These are phyloP conservation scores for Dryas drummondii DNA, from an alignment of 306 rosid species.

Conservation along the genomic window DNA sequence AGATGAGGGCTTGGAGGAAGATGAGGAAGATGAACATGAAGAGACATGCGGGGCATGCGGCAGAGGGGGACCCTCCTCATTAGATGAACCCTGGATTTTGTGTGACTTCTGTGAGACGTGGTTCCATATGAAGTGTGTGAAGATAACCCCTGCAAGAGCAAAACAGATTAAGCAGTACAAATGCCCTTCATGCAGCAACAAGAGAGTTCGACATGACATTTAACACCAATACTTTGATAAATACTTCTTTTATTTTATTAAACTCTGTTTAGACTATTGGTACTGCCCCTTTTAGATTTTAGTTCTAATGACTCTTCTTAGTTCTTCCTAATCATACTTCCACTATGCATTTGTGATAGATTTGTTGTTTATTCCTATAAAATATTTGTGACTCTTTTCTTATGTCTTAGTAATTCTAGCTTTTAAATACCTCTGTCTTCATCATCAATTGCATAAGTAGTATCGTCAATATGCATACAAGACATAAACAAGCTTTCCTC, in stretches of 20 bases:
- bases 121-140: slow-evolving; percentile 96
- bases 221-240: not conserved
- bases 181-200: slow-evolving; percentile 95
- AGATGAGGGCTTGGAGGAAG: slow-evolving; percentile 66
- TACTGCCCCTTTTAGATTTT: not conserved
- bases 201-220: slow-evolving; percentile 66
- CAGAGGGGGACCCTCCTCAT: slow-evolving; percentile 74
- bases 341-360: slow-evolving; percentile 13
- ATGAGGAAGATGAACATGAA: slow-evolving; percentile 84
- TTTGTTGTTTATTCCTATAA: not conserved
- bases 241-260: not conserved
- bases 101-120: slow-evolving; percentile 91
- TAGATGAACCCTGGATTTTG: slow-evolving; percentile 93
- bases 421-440: not conserved
- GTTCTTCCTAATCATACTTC: not conserved
- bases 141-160: slow-evolving; percentile 90
- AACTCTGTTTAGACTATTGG: slow-evolving; percentile 1
- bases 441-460: too few relatives aligned
- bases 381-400: not conserved
- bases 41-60: slow-evolving; percentile 96
- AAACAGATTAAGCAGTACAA: slow-evolving; percentile 93
- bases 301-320: not conserved
- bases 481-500: too few relatives aligned
- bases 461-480: too few relatives aligned
- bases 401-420: slow-evolving; percentile 15